phyloP scores from a whole-genome alignment of 345 rosid species.

The Linum usitatissimum region DNA sequence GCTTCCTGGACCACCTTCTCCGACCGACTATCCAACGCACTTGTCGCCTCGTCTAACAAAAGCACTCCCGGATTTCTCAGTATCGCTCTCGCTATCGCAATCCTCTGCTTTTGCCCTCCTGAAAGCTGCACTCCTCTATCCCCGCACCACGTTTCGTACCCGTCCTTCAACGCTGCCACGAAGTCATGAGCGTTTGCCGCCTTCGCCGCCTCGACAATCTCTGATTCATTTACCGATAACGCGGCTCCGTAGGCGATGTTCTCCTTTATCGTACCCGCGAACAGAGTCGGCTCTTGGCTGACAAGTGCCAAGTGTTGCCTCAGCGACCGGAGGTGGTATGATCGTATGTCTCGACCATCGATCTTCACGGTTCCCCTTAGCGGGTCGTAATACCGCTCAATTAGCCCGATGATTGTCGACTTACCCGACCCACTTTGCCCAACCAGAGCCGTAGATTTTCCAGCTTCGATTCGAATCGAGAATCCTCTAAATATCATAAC shows the following conservation, averaged over 20 bases:
- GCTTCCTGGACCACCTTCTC: not conserved
- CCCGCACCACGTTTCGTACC: constrained; percentile 16
- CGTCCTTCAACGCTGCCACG: constrained; percentile 18
- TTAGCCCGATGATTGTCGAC: constrained; percentile 21
- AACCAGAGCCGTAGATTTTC: constrained; percentile 23
- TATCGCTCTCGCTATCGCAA: not conserved
- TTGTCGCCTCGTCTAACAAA: not conserved
- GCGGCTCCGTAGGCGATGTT: constrained; percentile 3
- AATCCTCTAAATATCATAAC: constrained; percentile 16
- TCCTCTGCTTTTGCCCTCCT: constrained; percentile 1
- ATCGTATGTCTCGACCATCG: constrained; percentile 17
- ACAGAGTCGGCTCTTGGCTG: constrained; percentile 5
- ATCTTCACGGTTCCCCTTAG: constrained; percentile 12
- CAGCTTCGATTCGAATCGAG: constrained; percentile 19
- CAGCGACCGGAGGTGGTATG: constrained; percentile 17
- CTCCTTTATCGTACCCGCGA: constrained; percentile 5
- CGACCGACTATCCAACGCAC: not conserved
- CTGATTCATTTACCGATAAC: not conserved
- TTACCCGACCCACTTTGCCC: constrained; percentile 28
- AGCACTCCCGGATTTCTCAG: not conserved
- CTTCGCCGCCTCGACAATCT: constrained; percentile 13
- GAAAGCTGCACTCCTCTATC: not conserved
- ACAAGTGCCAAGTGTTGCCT: constrained; percentile 9
- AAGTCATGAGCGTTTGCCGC: constrained; percentile 29
- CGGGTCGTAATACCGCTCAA: constrained; percentile 24